Evolutionary conservation across 176 grass and related monocot genomes (phyloP).

Genomic region (Alloteropsis semialata): DNA sequence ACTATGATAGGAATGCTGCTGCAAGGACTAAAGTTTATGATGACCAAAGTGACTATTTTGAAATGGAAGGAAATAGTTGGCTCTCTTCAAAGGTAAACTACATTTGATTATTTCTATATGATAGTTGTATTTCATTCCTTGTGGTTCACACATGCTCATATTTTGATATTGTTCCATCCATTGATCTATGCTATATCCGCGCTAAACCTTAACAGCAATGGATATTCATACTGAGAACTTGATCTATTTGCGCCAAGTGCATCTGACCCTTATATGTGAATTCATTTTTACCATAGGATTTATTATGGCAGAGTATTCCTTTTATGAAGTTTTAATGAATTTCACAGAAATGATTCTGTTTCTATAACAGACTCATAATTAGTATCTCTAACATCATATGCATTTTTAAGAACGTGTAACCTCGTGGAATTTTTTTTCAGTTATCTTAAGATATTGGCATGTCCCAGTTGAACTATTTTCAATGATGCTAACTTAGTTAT

Average conservation of each 20-base stretch:
- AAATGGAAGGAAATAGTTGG: conserved; percentile 99
- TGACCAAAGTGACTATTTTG: conserved; percentile 98
- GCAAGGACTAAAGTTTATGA: conserved; percentile 98
- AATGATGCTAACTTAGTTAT: conserved; percentile 5
- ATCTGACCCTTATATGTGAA: neutral
- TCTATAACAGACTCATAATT: neutral
- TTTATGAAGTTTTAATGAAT: neutral
- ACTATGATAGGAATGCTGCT: conserved; percentile 89
- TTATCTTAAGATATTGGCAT: conserved; percentile 14
- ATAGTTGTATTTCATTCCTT: neutral
- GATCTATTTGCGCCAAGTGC: neutral
- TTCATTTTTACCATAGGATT: neutral
- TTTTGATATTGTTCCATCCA: neutral
- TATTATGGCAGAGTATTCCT: neutral
- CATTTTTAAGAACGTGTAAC: conserved; percentile 23
- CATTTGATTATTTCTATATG: conserved; percentile 25
- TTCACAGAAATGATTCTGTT: neutral
- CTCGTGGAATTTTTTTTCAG: neutral
- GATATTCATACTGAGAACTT: neutral
- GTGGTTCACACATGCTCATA: neutral
- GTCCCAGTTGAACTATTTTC: neutral
- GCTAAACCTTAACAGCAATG: neutral
- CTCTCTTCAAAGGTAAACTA: conserved; percentile 70
- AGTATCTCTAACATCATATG: neutral
- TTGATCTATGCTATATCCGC: neutral